phyloP scores from a whole-genome alignment of 306 rosid genomes.

The Echinosophora koreensis region DNA sequence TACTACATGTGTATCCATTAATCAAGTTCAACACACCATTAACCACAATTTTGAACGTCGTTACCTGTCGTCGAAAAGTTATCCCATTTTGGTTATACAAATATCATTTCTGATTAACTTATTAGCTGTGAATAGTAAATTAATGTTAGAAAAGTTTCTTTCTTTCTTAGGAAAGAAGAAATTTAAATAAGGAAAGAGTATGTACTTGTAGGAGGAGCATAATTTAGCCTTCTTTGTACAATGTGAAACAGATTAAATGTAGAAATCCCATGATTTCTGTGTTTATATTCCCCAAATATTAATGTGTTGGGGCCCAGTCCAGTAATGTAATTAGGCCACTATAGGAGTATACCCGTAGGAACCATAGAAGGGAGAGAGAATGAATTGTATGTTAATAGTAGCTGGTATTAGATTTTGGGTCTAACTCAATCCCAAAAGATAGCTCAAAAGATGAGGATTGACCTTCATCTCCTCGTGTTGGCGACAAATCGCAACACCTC shows the following conservation, averaged over 20 bases:
- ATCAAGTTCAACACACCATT: too few relatives aligned
- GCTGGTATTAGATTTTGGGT: too few relatives aligned
- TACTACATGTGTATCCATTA: too few relatives aligned
- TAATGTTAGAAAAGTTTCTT: neutral
- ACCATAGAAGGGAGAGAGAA: too few relatives aligned
- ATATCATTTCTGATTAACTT: neutral
- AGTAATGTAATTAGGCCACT: too few relatives aligned
- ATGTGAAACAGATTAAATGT: neutral
- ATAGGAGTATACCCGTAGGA: too few relatives aligned
- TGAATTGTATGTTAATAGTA: too few relatives aligned
- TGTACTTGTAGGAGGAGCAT: neutral
- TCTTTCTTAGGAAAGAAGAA: slow-evolving; percentile 13
- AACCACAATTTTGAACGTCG: too few relatives aligned
- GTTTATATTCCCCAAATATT: slow-evolving; percentile 22
- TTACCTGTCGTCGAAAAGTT: too few relatives aligned
- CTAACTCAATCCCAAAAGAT: too few relatives aligned
- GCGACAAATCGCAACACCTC: neutral
- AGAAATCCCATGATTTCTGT: neutral
- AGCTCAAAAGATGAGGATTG: too few relatives aligned
- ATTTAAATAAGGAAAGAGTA: slow-evolving; percentile 24
- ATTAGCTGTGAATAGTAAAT: slow-evolving; percentile 5
- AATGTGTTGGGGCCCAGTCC: neutral
- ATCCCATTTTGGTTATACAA: too few relatives aligned
- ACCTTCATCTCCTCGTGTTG: neutral
- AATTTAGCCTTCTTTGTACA: slow-evolving; percentile 24